Percentiles rank a stretch among this genome's conserved stretches.
Conservation (phyloP, 192 early-diverging fungal genomes). For the Coemansia sp. region DNA sequence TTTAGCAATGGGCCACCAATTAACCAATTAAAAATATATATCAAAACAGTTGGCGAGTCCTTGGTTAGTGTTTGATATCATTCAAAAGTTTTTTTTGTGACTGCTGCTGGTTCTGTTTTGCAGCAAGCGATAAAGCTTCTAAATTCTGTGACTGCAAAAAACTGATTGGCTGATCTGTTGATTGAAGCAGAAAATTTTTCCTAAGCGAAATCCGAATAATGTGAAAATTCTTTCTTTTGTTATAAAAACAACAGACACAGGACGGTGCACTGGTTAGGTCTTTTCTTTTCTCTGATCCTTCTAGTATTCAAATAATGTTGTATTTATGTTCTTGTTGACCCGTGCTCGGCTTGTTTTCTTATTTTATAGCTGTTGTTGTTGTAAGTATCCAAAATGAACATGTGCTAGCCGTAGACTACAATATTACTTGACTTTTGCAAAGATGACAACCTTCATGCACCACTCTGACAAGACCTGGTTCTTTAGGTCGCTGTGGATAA, state of each 20-base stretch:
- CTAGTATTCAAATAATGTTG: too few species aligned
- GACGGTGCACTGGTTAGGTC: too few species aligned
- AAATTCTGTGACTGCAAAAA: not conserved
- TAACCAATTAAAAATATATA: slow-evolving; percentile 6
- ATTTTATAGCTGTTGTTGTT: too few species aligned
- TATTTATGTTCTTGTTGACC: too few species aligned
- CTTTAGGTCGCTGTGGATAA: slow-evolving; percentile 23
- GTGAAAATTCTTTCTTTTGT: too few species aligned
- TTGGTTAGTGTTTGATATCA: not conserved
- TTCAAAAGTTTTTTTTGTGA: not conserved
- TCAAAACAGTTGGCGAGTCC: not conserved
- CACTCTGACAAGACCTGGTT: slow-evolving; percentile 38
- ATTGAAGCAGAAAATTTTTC: not conserved
- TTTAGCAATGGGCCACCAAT: slow-evolving; percentile 2
- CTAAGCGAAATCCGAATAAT: too few species aligned
- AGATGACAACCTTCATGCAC: slow-evolving; percentile 58
- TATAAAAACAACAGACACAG: too few species aligned
- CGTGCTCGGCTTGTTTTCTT: too few species aligned
- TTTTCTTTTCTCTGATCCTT: too few species aligned
- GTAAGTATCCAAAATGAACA: too few species aligned
- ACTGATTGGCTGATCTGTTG: not conserved
- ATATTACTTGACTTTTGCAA: slow-evolving; percentile 17
- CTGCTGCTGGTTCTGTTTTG: not conserved
- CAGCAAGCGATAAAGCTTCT: not conserved
- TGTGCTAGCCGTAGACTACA: not conserved